Evolutionary conservation across 148 eudicot species (phyloP).

Genomic region (Heliamphora exappendiculata): DNA sequence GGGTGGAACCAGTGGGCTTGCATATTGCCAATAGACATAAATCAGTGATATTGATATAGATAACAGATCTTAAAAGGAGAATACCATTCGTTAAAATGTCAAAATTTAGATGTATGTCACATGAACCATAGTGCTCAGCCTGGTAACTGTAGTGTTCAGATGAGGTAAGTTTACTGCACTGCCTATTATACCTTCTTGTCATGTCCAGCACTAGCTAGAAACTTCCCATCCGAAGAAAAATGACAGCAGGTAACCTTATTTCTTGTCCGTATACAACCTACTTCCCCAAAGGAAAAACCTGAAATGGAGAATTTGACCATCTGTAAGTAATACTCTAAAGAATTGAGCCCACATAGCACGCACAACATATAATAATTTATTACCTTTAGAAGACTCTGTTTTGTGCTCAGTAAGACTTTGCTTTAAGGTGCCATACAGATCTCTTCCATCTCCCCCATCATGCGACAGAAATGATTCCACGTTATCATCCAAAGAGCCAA

Average conservation of each 20-base stretch:
- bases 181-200: constrained; percentile 62
- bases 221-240: constrained; percentile 89
- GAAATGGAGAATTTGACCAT: constrained; percentile 17
- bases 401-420: constrained; percentile 75
- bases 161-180: not conserved
- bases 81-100: not conserved
- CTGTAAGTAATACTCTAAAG: not conserved
- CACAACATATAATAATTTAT: not conserved
- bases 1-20: not conserved
- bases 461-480: constrained; percentile 82
- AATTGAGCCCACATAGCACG: not conserved
- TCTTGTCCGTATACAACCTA: constrained; percentile 60
- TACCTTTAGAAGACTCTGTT: constrained; percentile 80
- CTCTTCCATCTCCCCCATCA: constrained; percentile 82
- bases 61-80: constrained; percentile 6
- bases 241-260: constrained; percentile 83
- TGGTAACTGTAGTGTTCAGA: not conserved
- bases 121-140: not conserved
- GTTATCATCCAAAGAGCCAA: constrained; percentile 87
- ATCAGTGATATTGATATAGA: not conserved
- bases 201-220: constrained; percentile 86
- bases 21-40: not conserved
- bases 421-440: constrained; percentile 67
- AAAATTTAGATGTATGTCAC: not conserved
- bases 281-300: constrained; percentile 87